Evolutionary conservation across 768 basidiomycete genomes (phyloP).

Genomic region (Crucibulum laeve): DNA sequence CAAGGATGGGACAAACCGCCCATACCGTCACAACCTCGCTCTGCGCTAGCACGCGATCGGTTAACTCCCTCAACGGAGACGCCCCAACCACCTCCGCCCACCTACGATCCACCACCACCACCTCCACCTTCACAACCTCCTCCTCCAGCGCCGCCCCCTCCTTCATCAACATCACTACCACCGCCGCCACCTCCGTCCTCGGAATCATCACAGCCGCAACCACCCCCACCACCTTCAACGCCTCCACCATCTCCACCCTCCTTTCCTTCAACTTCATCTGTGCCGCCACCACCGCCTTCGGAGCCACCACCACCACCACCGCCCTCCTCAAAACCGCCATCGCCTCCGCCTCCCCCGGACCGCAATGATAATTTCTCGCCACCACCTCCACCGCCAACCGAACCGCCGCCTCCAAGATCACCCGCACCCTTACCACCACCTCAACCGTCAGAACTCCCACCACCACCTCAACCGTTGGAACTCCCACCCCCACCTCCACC

Average conservation of each 20-base stretch:
- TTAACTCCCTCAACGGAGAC: slow-evolving; percentile 16
- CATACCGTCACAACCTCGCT: slow-evolving; percentile 19
- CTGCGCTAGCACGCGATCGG: slow-evolving; percentile 11
- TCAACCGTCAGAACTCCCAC: slow-evolving; percentile 19
- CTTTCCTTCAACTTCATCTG: no score
- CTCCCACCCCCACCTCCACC: slow-evolving; percentile 31
- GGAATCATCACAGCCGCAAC: slow-evolving; percentile 19
- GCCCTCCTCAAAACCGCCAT: slow-evolving; percentile 19
- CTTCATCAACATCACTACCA: slow-evolving; percentile 12
- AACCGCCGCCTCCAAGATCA: slow-evolving; percentile 15
- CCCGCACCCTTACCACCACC: slow-evolving; percentile 22
- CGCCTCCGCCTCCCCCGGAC: slow-evolving; percentile 5
- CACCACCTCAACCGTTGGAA: slow-evolving; percentile 24
- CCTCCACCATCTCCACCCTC: slow-evolving; percentile 20
- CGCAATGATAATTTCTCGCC: slow-evolving; percentile 21
- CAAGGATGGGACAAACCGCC: slow-evolving; percentile 12
- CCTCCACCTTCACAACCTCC: slow-evolving; percentile 21
- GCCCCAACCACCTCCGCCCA: slow-evolving; percentile 21
- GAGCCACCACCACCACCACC: slow-evolving; percentile 30
- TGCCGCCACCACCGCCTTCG: slow-evolving; percentile 25
- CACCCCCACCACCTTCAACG: slow-evolving; percentile 20
- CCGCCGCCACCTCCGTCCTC: slow-evolving; percentile 22
- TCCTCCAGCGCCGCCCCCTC: slow-evolving; percentile 23
- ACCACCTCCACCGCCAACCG: slow-evolving; percentile 24
- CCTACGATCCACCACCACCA: slow-evolving; percentile 24